Base-by-base conservation (phyloP, 148 eudicot species). In the Rhododendron ferrugineum region DNA sequence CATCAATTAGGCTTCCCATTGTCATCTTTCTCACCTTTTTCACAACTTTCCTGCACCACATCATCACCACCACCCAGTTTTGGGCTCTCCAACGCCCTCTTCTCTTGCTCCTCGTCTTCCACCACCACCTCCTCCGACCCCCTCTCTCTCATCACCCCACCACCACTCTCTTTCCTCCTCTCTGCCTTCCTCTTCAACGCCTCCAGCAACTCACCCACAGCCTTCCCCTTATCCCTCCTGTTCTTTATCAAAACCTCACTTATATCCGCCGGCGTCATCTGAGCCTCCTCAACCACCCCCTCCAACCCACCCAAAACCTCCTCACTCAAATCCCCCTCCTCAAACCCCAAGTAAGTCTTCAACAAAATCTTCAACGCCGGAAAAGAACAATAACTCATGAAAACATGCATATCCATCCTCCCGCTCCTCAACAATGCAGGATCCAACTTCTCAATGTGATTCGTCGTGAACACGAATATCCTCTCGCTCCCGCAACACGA, bases 401-500 rank as follows among this genome's bases (percentile, higher is more conserved):
- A 89, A 20, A 96, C 91, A 47, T 96, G 99, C 98, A 95, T 95
- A 82, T 96, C 99, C 99, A 96, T 96, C 23, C 99, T 89, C 60
- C 99, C 99, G 50, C 98, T 89, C 74, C 99, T 89, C 47, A 96
- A 23, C 91, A 96, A 87, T 60, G 99, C 99, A 54, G 99, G 97
- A 84, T 96, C 99, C 8, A 96, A 90, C 70, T 92, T 92, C 87
- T 95, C 98, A 11, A 95, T 89, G 64, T 96, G 99, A 22, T 96
- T 96, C 28, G 99, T 96, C 16, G 99, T 96, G 85, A 96, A 94
- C 62, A 96, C 95, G 74, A 96, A 96, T 36, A 96, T 95, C 87
- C 93, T 90, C 89, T 96, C 99, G n/a, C 97, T 92, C 72, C 99
- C 99, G 15, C 99, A 96, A 26, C 98, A 96, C 4, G 99, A 96